Evolutionary conservation across 2,329 filamentous ascomycete species (phyloP), one percentile per base, ranked within the genome.

Genomic region (Gnomoniopsis smithogilvyi): DNA sequence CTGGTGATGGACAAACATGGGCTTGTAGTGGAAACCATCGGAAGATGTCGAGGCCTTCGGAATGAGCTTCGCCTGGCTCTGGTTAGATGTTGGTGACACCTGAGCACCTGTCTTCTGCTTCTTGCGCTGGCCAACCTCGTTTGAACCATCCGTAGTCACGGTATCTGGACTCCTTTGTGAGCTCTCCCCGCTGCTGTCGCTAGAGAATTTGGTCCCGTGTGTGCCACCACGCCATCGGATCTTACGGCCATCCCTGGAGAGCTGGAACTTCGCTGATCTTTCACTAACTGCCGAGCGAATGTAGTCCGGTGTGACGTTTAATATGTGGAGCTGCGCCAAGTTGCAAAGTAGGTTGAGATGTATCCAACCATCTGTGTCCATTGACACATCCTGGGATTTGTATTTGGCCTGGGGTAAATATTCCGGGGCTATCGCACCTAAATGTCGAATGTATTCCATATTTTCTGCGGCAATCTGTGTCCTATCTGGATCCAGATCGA

Each of bases 251-350:
- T 95, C 91, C 0, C 78, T 77, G 0, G 91, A 94, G 0, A 96
- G 70, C 68, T 96, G 90, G 54, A 96, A 87, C 65, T 89, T 90
- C 21, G 82, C 81, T 66, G 90, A 94, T 64, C 86, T 83, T 52
- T 89, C 85, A 0, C 78, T 76, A 1, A 96, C 79, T 0, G 92
- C 89, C 38, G 83, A 83, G 59, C 89, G 86, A 43, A 95, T 86
- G 66, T 94, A 94, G 30, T 88, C 85, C 0, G 87, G 81, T 0
- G 91, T 92, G 1, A 96, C 91, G 60, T 92, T 93, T 65, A 95
- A 81, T 0, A 92, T 94, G 66, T 96, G 91, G 19, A 96, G 76
- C 72, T 96, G 91, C 0, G 92, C 91, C 78, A 96, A 82, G 67
- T 89, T 92, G 68, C 88, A 87, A 1, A 96, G 78, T 1, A 96